A percentile compares a stretch with the other conserved stretches of the same genome.
These are phyloP conservation scores for Parafenestella ontariensis DNA, from an alignment of 2,329 filamentous ascomycete species.

Conservation along the genomic window DNA sequence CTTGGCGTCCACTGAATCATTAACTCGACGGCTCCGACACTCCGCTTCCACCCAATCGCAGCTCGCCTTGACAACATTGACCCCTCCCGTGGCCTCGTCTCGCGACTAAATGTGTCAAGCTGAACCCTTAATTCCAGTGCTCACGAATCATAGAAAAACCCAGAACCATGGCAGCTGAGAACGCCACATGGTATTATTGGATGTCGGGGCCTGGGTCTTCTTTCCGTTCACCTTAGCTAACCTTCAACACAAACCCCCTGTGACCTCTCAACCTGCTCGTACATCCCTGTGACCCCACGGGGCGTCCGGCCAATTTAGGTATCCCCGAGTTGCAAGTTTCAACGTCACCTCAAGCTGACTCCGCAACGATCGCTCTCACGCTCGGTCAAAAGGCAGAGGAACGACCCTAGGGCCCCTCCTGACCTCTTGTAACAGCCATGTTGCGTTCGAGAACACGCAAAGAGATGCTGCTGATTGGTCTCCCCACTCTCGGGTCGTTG, in stretches of 20 bases:
- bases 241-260: slow-evolving; percentile 6
- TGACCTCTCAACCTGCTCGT: slow-evolving; percentile 3
- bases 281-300: background rate
- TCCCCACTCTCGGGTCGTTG: background rate
- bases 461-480: background rate
- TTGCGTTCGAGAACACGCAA: background rate
- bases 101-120: slow-evolving; percentile 6
- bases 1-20: background rate
- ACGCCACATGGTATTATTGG: slow-evolving; percentile 16
- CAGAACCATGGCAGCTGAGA: background rate
- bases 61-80: background rate
- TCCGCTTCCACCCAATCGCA: slow-evolving; percentile 11
- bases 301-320: slow-evolving; percentile 1
- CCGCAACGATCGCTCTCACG: background rate
- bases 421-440: background rate
- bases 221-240: slow-evolving; percentile 5
- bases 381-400: background rate
- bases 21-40: background rate
- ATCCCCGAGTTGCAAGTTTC: background rate
- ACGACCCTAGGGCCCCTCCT: background rate
- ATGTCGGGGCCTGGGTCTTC: background rate
- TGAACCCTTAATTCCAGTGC: background rate
- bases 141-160: slow-evolving; percentile 13
- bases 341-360: background rate
- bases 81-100: no score